Evolutionary conservation across 2,329 filamentous ascomycete species (phyloP), one percentile per base, ranked within the genome.

Genomic region (Aspergillus sp.): DNA sequence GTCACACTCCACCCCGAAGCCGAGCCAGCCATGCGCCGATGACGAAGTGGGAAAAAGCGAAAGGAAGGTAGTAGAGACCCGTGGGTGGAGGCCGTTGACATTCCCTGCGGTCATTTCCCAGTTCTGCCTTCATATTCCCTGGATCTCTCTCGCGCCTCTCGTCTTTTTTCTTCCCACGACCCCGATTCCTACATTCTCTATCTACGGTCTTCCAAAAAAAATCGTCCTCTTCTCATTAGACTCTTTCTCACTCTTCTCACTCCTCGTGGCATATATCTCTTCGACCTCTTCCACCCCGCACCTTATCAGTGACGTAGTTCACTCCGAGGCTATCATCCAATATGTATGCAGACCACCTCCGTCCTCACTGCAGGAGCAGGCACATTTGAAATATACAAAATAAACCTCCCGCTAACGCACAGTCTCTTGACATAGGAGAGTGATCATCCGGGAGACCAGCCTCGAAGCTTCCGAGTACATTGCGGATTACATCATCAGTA

Each of bases 401-500:
- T 26, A 11, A 40, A 19, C 32, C 19, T 16, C 17, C 19, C 20
- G 32, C 55, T 64, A 55, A 59, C 26, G 32, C 16, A 42, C 42
- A 32, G 53, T 45, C 20, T 33, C 50, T 47, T 11, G 5, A 20
- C 6, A 4, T 63, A 94, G 90, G 89, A 86, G 89, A 76, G 83
- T 94, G 66, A 92, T 94, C 72, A 88, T 94, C 68, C 82, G 88
- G 69, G 85, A 92, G 70, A 81, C 90, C 65, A 79, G 86, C 61
- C 72, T 79, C 50, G 76, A 80, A 56, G 87, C 87, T 51, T 89
- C 88, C 65, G 78, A 80, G 62, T 91, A 92, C 71, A 87, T 92
- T 60, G 88, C 89, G 56, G 85, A 89, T 70, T 91, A 93, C 73
- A 87, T 94, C 63, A 84, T 92, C 73, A 79, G 83, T 86, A 74